Evolutionary conservation across 306 rosid species (phyloP), one percentile per base, ranked within the genome.

Genomic region (Vigna radiata): DNA sequence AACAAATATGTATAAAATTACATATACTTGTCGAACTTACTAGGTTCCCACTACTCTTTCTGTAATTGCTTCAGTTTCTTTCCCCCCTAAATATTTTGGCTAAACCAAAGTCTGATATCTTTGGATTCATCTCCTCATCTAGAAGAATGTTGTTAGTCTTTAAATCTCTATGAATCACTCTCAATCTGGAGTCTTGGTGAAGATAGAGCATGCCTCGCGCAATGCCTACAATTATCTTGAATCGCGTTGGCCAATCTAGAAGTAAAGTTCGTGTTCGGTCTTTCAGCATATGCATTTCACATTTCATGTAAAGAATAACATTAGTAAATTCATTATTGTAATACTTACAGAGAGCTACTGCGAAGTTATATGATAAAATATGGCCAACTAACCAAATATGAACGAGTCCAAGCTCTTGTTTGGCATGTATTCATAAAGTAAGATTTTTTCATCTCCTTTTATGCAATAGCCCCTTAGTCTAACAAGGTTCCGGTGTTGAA

Each of bases 401-500:
- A 82, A 75, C 2, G 66, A 63, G 80, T 90, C 91, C 48, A 86
- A 18, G 53, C 91, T 85, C 80, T 77, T 83, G 71, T 90, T 86
- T 4, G 88, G 72, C 91, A 83, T 77, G 76, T 74, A 83, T 25
- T 88, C 91, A 50, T 87, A 90, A 1, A 90, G 33, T 39, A 89
- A 58, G 2, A 91, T 48, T 29, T 85, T 86, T 75, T 91, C 93
- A 4, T 70, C 79, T 12, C 70, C 86, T 55, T 74, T 52, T 7
- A 71, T 69, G 64, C 88, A 83, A 55, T 82, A 89, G 14, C 91
- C 91, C 50, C 16, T 16, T 2, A 89, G 83, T 58, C 84, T 70
- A 33, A 87, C 90, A 17, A 87, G 91, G 52, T 85, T 91, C 0
- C 79, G 71, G 14, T 83, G 95, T 7, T 86, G 87, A 43, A 85